A percentile compares a stretch with the other conserved stretches of the same genome.
Evolutionary conservation across 1,284 basidiomycete genomes (phyloP).

Genomic region (Mycena sp.): DNA sequence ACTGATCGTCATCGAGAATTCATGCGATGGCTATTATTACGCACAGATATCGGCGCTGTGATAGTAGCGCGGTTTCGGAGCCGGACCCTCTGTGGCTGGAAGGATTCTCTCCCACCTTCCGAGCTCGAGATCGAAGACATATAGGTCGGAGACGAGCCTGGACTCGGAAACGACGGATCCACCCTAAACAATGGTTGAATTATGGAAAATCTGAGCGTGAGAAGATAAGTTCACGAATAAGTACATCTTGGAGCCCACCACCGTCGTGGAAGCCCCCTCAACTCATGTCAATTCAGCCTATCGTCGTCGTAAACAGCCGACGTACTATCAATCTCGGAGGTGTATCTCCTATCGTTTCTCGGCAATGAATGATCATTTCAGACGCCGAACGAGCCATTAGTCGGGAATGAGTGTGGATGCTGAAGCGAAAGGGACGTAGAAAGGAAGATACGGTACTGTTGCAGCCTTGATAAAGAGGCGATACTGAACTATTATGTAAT

Average conservation of each 20-base stretch:
- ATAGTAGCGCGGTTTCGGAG: conserved; percentile 14
- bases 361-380: too few relatives aligned
- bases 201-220: too few relatives aligned
- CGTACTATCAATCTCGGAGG: too few relatives aligned
- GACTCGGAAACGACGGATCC: conserved; percentile 11
- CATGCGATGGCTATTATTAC: not conserved
- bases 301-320: too few relatives aligned
- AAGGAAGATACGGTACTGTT: too few relatives aligned
- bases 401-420: too few relatives aligned
- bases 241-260: conserved; percentile 85
- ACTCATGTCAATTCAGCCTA: too few relatives aligned
- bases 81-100: not conserved
- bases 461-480: too few relatives aligned
- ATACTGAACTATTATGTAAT: too few relatives aligned
- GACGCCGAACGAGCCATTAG: too few relatives aligned
- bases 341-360: too few relatives aligned
- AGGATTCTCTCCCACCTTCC: conserved; percentile 23
- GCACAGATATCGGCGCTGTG: conserved; percentile 29
- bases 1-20: not conserved
- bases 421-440: too few relatives aligned
- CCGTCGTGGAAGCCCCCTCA: conserved; percentile 60
- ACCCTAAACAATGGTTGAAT: conserved; percentile 11
- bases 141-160: conserved; percentile 11
- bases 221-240: conserved; percentile 26
- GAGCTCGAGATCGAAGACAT: conserved; percentile 25